Percentiles rank a stretch among this genome's conserved stretches.
Conservation (phyloP, 2,329 filamentous ascomycete genomes). For the Fusarium zealandicum region DNA sequence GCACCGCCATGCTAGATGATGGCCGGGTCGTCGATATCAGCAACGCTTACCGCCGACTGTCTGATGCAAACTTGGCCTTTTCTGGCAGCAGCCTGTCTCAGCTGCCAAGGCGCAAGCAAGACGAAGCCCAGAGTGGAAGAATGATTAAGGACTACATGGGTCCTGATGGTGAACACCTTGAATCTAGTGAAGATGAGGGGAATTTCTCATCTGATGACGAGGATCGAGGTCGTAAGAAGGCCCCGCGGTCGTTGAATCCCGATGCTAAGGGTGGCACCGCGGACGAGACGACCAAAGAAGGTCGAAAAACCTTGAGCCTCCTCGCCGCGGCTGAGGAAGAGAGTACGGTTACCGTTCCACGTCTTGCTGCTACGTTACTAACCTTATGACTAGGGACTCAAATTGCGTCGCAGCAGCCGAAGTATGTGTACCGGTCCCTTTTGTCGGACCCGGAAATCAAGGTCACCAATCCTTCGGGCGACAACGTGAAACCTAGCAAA, state of each 20-base stretch:
- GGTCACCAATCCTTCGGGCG: constrained; percentile 68
- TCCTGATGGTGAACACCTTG: constrained; percentile 71
- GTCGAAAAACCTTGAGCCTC: constrained; percentile 63
- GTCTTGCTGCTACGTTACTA: constrained; percentile 1
- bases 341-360: constrained; percentile 59
- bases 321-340: constrained; percentile 81
- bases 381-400: constrained; percentile 53
- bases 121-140: constrained; percentile 58
- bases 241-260: constrained; percentile 55
- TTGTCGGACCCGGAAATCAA: constrained; percentile 72
- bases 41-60: constrained; percentile 73
- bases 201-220: constrained; percentile 70
- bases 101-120: constrained; percentile 63
- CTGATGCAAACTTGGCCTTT: constrained; percentile 72
- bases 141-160: constrained; percentile 72
- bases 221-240: constrained; percentile 66
- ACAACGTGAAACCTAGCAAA: constrained; percentile 63
- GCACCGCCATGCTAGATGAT: constrained; percentile 62
- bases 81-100: constrained; percentile 69
- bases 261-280: constrained; percentile 47
- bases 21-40: constrained; percentile 71
- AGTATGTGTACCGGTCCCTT: constrained; percentile 67
- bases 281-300: constrained; percentile 49
- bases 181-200: constrained; percentile 77
- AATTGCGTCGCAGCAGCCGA: constrained; percentile 58